Base-by-base conservation (phyloP, 805 yeast species). In the Kodamaea restingae region DNA sequence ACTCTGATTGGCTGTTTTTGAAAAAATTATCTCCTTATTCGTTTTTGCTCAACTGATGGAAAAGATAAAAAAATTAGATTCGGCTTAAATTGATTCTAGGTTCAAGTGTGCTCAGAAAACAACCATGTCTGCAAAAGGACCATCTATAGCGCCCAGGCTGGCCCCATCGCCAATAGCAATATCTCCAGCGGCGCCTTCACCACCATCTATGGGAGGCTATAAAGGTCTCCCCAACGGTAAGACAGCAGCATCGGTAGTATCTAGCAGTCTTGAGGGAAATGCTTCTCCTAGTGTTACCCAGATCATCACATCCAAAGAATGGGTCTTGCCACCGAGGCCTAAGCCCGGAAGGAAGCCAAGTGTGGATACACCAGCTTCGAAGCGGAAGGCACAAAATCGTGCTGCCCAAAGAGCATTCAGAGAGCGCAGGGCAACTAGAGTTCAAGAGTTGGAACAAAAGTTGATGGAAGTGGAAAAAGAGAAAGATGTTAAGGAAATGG, bases 331-430 rank as follows among this genome's bases (percentile, higher is more conserved):
- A 4, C 81, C 82, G 6, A 59, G 82, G 40, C 82, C 81, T 4
- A 75, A 76, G 49, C 82, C 82, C 0, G 81, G 80, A 3, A 54
- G 70, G 41, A 79, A 79, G 58, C 84, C 84, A 11, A 67, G 80
- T 46, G 73, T 75, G 4, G 95, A 87, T 48, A 77, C 90, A 0
- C 95, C 95, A 0, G 88, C 90, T 1, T 78, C 83, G 15, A 85
- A 86, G 58, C 67, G 96, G 39, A 87, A 87, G 60, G 95, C 95
- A 3, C 96, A 85, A 60, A 88, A 88, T 56, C 67, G 96, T 42
- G 95, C 93, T n/a, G 95, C 96, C 15, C 95, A 90, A 67, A 57
- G 95, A 42, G 95, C 97, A 2, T 86, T 87, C 64, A 67, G 96
- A 47, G 95, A 88, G 58, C 71, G 96, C 47, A 67, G 95, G 51